Conservation (phyloP, 768 basidiomycete species). For the Phanerochaete carnosa region DNA sequence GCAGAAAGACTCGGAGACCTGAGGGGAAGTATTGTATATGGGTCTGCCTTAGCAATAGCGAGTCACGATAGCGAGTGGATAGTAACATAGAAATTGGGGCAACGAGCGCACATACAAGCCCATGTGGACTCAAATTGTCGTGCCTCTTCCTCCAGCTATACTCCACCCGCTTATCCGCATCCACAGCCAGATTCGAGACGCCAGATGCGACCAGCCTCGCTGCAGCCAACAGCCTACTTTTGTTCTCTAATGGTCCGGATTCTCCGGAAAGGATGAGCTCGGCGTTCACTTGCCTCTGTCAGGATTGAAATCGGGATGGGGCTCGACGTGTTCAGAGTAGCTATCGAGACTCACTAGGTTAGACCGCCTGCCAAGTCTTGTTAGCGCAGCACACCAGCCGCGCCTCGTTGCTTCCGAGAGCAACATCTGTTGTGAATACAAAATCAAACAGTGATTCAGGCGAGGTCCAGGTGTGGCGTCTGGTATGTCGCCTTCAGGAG, state of each 20-base stretch:
- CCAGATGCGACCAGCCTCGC: too few species aligned
- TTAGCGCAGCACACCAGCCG: too few species aligned
- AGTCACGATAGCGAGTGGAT: too few species aligned
- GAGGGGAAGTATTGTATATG: slow-evolving; percentile 52
- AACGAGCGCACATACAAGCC: slow-evolving; percentile 55
- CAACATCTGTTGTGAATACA: too few species aligned
- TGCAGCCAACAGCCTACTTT: slow-evolving; percentile 52
- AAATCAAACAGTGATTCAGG: too few species aligned
- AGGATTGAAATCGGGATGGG: slow-evolving; percentile 29
- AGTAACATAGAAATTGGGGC: background rate
- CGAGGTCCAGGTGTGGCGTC: too few species aligned
- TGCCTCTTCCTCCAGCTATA: slow-evolving; percentile 69
- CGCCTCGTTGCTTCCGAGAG: too few species aligned
- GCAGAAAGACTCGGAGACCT: too few species aligned
- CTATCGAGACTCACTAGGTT: slow-evolving; percentile 48
- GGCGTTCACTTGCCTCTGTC: slow-evolving; percentile 42
- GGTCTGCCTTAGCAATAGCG: slow-evolving; percentile 33
- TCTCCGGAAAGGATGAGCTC: too few species aligned
- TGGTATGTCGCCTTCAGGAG: too few species aligned
- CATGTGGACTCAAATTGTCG: slow-evolving; percentile 63
- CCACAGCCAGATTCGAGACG: slow-evolving; percentile 52
- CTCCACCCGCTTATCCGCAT: slow-evolving; percentile 56
- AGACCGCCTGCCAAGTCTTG: too few species aligned
- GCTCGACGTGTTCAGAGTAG: slow-evolving; percentile 38
- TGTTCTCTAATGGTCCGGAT: slow-evolving; percentile 48